These are phyloP conservation scores for Sphagnurus paluster DNA, from an alignment of 1,284 basidiomycete genomes.

Conservation along the genomic window DNA sequence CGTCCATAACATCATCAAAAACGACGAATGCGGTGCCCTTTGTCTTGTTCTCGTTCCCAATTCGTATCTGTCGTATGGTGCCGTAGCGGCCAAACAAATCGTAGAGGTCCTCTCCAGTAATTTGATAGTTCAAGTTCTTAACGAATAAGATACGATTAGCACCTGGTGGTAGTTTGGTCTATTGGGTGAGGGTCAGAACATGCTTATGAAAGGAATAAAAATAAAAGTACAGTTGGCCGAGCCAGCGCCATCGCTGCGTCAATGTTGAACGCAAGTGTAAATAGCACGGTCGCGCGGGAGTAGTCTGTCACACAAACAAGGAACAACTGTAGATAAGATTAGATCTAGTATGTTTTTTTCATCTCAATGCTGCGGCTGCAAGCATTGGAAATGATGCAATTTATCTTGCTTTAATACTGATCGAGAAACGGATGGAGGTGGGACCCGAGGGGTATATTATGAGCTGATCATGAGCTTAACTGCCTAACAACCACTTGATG, in stretches of 20 bases:
- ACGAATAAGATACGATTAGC: slow-evolving; percentile 86
- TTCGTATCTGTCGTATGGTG: slow-evolving; percentile 92
- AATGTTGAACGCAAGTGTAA: slow-evolving; percentile 4
- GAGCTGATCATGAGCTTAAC: no score
- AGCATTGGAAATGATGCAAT: not conserved
- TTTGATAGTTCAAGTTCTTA: slow-evolving; percentile 94
- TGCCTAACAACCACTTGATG: no score
- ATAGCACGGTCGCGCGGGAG: not conserved
- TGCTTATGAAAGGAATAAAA: slow-evolving; percentile 1
- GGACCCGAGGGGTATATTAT: slow-evolving; percentile 2
- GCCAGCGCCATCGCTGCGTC: slow-evolving; percentile 53
- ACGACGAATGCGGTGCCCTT: slow-evolving; percentile 97
- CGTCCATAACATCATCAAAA: slow-evolving; percentile 88
- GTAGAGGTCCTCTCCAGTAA: slow-evolving; percentile 92
- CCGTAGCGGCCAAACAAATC: slow-evolving; percentile 98
- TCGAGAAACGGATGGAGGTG: not conserved
- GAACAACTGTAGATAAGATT: slow-evolving; percentile 14
- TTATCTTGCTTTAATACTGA: no score
- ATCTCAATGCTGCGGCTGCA: not conserved
- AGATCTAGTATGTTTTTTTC: no score
- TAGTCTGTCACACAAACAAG: slow-evolving; percentile 8
- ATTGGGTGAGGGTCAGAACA: slow-evolving; percentile 24
- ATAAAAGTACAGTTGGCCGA: slow-evolving; percentile 62
- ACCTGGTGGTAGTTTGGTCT: slow-evolving; percentile 81
- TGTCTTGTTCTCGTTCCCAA: slow-evolving; percentile 90